These are phyloP conservation scores for Quercus cerris DNA, from an alignment of 306 rosid species.

Conservation along the genomic window DNA sequence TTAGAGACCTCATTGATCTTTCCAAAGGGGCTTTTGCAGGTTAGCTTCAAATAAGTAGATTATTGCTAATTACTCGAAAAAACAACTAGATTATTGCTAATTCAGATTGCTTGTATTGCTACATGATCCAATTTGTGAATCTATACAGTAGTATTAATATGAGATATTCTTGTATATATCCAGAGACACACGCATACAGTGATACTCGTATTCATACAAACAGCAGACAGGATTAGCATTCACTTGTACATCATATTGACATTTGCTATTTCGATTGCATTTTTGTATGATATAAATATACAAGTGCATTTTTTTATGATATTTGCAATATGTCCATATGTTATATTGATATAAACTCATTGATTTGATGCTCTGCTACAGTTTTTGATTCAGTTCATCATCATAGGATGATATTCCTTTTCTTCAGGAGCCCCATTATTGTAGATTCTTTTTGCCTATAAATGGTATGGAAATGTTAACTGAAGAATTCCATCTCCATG, in stretches of 20 bases:
- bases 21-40: slow-evolving; percentile 98
- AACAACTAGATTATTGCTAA: slow-evolving; percentile 8
- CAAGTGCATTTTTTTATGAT: not conserved
- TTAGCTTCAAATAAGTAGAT: slow-evolving; percentile 33
- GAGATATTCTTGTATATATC: too few species aligned
- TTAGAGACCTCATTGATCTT: slow-evolving; percentile 95
- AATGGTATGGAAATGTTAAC: too few species aligned
- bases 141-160: too few species aligned
- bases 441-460: too few species aligned
- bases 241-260: too few species aligned
- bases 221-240: too few species aligned
- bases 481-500: too few species aligned
- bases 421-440: not conserved
- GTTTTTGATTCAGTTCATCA: not conserved
- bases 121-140: not conserved
- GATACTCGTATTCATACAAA: too few species aligned
- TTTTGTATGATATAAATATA: not conserved
- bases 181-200: too few species aligned
- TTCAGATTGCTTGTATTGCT: not conserved
- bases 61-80: not conserved
- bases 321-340: not conserved
- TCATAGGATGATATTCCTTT: not conserved
- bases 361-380: not conserved
- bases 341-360: not conserved
- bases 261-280: too few species aligned